A percentile compares a stretch with the other conserved stretches of the same genome.
Conservation (phyloP, 306 rosid genomes). For the Fragaria iinumae region DNA sequence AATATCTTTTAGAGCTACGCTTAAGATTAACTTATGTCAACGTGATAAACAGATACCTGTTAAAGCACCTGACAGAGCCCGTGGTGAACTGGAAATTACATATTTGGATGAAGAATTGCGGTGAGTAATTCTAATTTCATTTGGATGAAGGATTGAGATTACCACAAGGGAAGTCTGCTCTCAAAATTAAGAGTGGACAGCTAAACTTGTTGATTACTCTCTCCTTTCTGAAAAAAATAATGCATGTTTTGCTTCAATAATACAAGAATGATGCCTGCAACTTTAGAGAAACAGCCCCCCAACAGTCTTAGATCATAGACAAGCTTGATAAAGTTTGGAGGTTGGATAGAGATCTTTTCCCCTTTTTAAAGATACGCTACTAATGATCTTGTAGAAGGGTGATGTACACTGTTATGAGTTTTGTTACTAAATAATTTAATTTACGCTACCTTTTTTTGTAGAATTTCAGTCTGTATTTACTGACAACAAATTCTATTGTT, state of each 20-base stretch:
- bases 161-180: not conserved
- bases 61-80: slow-evolving; percentile 89
- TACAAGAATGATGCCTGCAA: not conserved
- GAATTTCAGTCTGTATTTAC: not conserved
- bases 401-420: not conserved
- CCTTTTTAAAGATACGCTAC: not conserved
- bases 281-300: not conserved
- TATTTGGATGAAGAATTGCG: slow-evolving; percentile 86
- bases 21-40: slow-evolving; percentile 8
- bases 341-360: not conserved
- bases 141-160: slow-evolving; percentile 7
- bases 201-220: not conserved
- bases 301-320: not conserved
- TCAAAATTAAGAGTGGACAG: not conserved
- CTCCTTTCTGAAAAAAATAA: not conserved
- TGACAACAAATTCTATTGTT: not conserved
- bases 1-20: not conserved
- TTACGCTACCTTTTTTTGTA: not conserved
- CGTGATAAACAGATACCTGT: slow-evolving; percentile 64
- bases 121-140: slow-evolving; percentile 41
- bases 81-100: slow-evolving; percentile 82
- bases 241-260: not conserved
- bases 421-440: not conserved
- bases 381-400: not conserved
- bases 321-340: not conserved